phyloP scores from a whole-genome alignment of 306 rosid species.

The Dryas alaskensis region DNA sequence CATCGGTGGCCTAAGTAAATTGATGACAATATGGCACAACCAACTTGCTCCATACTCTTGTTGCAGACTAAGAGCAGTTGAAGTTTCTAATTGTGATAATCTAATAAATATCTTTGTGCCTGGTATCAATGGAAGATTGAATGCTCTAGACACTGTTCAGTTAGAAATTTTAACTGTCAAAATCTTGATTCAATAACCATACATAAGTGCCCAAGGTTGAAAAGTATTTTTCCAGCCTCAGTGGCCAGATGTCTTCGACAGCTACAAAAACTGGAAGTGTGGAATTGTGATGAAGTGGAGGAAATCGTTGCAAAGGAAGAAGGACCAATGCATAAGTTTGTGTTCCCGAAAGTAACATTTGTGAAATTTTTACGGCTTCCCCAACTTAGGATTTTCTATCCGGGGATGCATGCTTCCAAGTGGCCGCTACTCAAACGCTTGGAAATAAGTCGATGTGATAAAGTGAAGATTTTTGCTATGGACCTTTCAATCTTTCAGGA shows the following conservation, averaged over 20 bases:
- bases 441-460: neutral
- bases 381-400: constrained; percentile 16
- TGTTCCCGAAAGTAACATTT: neutral
- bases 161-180: neutral
- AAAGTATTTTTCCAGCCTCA: constrained; percentile 19
- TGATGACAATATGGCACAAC: neutral
- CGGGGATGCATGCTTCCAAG: constrained; percentile 1
- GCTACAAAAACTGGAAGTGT: constrained; percentile 14
- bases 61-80: neutral
- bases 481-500: neutral
- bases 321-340: neutral
- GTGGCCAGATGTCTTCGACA: constrained; percentile 20
- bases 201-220: constrained; percentile 19
- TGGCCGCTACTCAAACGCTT: constrained; percentile 16
- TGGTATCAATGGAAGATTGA: neutral
- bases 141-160: fast-evolving
- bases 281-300: constrained; percentile 13
- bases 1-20: fast-evolving
- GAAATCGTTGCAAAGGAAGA: constrained; percentile 24
- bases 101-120: neutral
- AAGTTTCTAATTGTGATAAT: neutral
- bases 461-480: neutral
- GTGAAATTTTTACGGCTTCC: neutral
- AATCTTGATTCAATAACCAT: constrained; percentile 4
- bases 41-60: neutral